Evolutionary conservation across 106 monocot genomes (phyloP).

Genomic region (Dioscorea zingiberensis): DNA sequence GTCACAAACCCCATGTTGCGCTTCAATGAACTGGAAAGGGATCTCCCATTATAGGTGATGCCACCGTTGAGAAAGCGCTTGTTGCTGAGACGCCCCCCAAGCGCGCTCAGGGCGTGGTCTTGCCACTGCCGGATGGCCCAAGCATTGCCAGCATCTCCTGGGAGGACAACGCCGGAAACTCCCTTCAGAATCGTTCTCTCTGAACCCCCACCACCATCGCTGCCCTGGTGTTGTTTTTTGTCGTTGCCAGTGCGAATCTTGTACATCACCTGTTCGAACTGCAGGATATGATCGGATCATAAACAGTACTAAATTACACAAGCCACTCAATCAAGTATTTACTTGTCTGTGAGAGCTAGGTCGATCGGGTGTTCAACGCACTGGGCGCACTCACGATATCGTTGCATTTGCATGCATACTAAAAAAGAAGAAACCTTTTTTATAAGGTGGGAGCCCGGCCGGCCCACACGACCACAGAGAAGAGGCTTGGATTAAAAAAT

Average conservation of each 20-base stretch:
- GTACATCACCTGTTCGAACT: constrained; percentile 17
- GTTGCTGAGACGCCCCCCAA: constrained; percentile 30
- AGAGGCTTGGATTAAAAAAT: too few species aligned
- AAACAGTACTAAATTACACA: neutral
- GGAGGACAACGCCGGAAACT: constrained; percentile 30
- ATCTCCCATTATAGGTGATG: constrained; percentile 41
- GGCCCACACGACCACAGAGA: too few species aligned
- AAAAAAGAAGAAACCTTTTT: too few species aligned
- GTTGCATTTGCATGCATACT: too few species aligned
- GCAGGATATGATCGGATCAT: neutral
- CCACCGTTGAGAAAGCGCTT: constrained; percentile 17
- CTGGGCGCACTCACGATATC: too few species aligned
- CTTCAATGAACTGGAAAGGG: constrained; percentile 31
- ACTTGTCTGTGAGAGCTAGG: too few species aligned
- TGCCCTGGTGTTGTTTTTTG: neutral
- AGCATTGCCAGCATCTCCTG: constrained; percentile 58
- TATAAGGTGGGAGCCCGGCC: too few species aligned
- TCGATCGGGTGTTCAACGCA: too few species aligned
- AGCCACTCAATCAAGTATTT: neutral
- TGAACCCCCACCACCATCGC: neutral
- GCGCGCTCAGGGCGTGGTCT: constrained; percentile 47
- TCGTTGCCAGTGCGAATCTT: neutral
- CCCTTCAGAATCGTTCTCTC: constrained; percentile 32
- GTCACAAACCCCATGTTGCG: constrained; percentile 40
- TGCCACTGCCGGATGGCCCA: constrained; percentile 51